Evolutionary conservation across 2,329 filamentous ascomycete genomes (phyloP), one percentile per base, ranked within the genome.

Genomic region (Ceratocystis colombiana): DNA sequence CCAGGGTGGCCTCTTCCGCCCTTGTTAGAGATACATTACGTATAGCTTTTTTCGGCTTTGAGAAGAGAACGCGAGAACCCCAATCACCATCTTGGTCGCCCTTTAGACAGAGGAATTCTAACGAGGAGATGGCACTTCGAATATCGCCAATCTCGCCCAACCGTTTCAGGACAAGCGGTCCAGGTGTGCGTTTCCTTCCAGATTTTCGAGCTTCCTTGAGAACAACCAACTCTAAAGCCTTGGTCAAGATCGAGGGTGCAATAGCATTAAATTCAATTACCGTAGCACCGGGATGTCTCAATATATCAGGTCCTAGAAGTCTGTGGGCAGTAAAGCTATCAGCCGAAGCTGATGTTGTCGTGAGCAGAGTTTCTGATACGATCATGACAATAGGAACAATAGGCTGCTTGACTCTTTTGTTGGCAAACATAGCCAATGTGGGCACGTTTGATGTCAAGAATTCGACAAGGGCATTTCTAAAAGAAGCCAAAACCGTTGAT

Each of bases 251-350:
- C 0, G 93, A 94, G 0, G 90, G 87, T 0, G 94, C 94, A 68
- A 99, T 87, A 12, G 88, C 83, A 72, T 99, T 99, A 77, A 97
- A 99, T 70, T 96, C 92, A 69, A 99, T 90, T 4, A 89, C 79
- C 7, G 84, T 85, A 1, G 90, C 86, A 15, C 87, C 86, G 0
- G 89, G 87, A 74, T 97, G 91, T 53, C 88, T 85, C 15, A 90
- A 80, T 55, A 99, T 88, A 69, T 94, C 89, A 0, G 91, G 87
- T 0, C 95, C 94, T 2, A 99, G 83, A 20, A 99, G 77, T 28
- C 92, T 85, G 76, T 97, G 90, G 0, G 90, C 90, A 0, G 94
- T 99, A 72, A 97, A 91, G 74, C 89, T 96, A 72, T 97, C 92
- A 12, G 90, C 86, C 8, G 88, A 86, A 1, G 91, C 88, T 2